Conservation (phyloP, 805 yeast species). For the Ogataea methanolica region DNA sequence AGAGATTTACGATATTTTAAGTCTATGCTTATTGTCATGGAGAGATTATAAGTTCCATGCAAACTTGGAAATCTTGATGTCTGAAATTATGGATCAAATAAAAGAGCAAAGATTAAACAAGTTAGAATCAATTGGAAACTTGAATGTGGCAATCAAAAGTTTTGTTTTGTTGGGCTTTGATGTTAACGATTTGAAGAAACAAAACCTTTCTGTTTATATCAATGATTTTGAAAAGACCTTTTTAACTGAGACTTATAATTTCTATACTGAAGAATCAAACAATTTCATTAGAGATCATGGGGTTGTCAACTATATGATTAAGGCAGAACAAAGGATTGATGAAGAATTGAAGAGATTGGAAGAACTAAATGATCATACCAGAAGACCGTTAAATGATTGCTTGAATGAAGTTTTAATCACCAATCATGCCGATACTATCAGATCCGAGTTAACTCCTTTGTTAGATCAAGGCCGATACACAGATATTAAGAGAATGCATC, state of each 20-base stretch:
- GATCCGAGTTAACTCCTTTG: constrained; percentile 69
- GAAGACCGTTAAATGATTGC: constrained; percentile 67
- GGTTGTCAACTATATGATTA: constrained; percentile 85
- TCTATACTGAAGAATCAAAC: constrained; percentile 64
- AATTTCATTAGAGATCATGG: constrained; percentile 66
- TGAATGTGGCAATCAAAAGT: constrained; percentile 76
- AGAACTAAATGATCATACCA: constrained; percentile 80
- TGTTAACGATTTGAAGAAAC: constrained; percentile 80
- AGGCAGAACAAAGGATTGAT: constrained; percentile 74
- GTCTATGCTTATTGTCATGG: constrained; percentile 87
- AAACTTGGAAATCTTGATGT: constrained; percentile 54
- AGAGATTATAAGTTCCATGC: constrained; percentile 72
- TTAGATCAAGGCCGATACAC: constrained; percentile 67
- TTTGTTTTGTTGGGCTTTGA: constrained; percentile 90
- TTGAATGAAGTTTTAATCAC: constrained; percentile 74
- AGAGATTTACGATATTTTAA: constrained; percentile 86
- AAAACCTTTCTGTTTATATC: constrained; percentile 76
- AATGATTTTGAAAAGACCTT: constrained; percentile 75
- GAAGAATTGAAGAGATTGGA: constrained; percentile 81
- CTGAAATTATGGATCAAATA: constrained; percentile 71
- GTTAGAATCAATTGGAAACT: constrained; percentile 58
- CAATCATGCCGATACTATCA: constrained; percentile 70
- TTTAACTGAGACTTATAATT: constrained; percentile 60
- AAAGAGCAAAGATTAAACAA: constrained; percentile 76
- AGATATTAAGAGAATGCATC: constrained; percentile 76